Percentiles rank a stretch among this genome's conserved stretches.
Conservation (phyloP, 495 filamentous ascomycete genomes). For the Neurospora sublineolata region DNA sequence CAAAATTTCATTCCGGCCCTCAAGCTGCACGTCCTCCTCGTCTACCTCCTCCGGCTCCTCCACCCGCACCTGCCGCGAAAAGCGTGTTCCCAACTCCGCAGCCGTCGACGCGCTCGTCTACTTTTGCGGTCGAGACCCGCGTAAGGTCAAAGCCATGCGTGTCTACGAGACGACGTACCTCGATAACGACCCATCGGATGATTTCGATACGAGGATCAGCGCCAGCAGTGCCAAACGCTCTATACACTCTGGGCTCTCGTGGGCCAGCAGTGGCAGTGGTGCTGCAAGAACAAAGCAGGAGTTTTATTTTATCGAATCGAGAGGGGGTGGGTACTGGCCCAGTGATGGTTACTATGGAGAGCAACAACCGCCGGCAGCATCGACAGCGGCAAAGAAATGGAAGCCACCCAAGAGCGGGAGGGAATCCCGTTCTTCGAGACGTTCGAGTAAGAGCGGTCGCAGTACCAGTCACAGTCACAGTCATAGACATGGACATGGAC, state of each 20-base stretch:
- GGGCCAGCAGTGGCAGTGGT: constrained; percentile 1
- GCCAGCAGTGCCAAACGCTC: background rate
- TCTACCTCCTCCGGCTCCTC: constrained; percentile 6
- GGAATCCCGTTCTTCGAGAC: constrained; percentile 1
- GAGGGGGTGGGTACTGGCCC: constrained; percentile 2
- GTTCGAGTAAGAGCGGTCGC: background rate
- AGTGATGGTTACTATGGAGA: background rate
- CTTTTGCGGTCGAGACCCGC: constrained; percentile 14
- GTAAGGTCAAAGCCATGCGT: constrained; percentile 14
- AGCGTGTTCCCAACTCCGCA: constrained; percentile 9
- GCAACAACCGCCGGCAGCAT: background rate
- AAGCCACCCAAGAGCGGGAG: background rate
- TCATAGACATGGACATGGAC: background rate
- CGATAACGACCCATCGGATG: background rate
- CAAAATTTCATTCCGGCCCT: background rate
- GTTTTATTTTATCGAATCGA: constrained; percentile 11
- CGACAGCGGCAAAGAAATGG: background rate
- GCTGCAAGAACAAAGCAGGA: background rate
- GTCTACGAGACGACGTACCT: constrained; percentile 13
- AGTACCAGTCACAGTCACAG: background rate
- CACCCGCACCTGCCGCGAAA: constrained; percentile 4
- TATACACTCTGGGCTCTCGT: background rate
- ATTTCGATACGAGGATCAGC: constrained; percentile 12
- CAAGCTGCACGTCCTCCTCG: constrained; percentile 3
- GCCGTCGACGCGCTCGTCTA: constrained; percentile 15